These are phyloP conservation scores for Schizonepeta tenuifolia DNA, from an alignment of 257 asterid species.

Conservation along the genomic window DNA sequence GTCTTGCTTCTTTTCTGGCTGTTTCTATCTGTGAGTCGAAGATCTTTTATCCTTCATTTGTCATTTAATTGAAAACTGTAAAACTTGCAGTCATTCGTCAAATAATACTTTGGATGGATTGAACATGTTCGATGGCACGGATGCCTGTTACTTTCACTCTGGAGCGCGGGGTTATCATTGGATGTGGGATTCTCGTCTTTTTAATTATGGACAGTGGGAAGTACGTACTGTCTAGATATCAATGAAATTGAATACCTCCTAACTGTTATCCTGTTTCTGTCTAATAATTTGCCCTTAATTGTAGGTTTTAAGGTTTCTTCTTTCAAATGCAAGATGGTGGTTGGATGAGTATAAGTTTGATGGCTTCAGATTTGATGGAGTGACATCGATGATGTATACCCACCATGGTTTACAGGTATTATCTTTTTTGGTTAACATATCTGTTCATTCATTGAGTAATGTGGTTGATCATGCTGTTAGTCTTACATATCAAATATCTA, in stretches of 20 bases:
- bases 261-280: conserved; percentile 11
- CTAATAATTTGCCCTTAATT: conserved; percentile 30
- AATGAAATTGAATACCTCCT: conserved; percentile 7
- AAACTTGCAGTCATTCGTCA: conserved; percentile 82
- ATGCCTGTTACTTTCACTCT: conserved; percentile 94
- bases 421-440: conserved; percentile 24
- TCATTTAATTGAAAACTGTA: conserved; percentile 35
- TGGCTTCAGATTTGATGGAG: conserved; percentile 99
- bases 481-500: not conserved
- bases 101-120: conserved; percentile 98
- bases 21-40: conserved; percentile 7
- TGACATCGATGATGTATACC: conserved; percentile 99
- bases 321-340: conserved; percentile 99
- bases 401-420: conserved; percentile 95
- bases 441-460: conserved; percentile 22
- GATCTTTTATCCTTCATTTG: conserved; percentile 20
- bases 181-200: conserved; percentile 99
- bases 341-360: conserved; percentile 98
- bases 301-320: conserved; percentile 93
- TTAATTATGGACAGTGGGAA: conserved; percentile 99
- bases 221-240: conserved; percentile 53
- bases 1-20: conserved; percentile 17
- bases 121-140: conserved; percentile 99
- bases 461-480: conserved; percentile 25
- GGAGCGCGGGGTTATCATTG: conserved; percentile 93